Base-by-base conservation (phyloP, 192 early-diverging fungal genomes). In the Rhizophagus clarus region DNA sequence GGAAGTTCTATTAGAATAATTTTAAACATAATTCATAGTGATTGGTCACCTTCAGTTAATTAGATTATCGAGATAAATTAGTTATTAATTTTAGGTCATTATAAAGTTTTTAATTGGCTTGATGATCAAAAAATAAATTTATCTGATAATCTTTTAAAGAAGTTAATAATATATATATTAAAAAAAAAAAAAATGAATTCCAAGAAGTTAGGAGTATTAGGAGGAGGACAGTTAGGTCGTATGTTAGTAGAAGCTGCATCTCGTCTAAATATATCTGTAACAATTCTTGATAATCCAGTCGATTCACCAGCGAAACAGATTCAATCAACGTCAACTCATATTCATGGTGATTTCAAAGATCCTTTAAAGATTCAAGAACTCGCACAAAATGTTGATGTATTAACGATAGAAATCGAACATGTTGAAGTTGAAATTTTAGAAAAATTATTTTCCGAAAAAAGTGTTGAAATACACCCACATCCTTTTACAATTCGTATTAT, bases 361-460 rank as follows among this genome's bases (percentile, higher is more conserved):
- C 84, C 92, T 0, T 84, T 79, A 62, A 89, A 92, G 69, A 96
- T 99, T 81, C 84, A 83, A 64, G 87, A 92, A 74, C 89, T 99
- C 22, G 96, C 97, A 24, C 61, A 81, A 17, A 80, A 88, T 31
- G 93, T 90, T 61, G 90, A 95, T 82, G 90, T 98, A 24, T 89
- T 99, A 34, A 99, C 98, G 0, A 92, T 96, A n/a, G 97, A 99
- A 86, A 99, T 99, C 61, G 98, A 99, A 88, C 98, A 99, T 79
- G 96, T 99, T 56, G 89, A 97, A 83, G 87, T 89, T 42, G 80
- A 82, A 3, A 86, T 88, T 60, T 87, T 93, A 26, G 91, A 90
- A 63, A 88, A 88, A 60, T 84, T 95, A 15, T 91, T 92, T 66
- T 76, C 77, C 28, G 84, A 88, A 69, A 86, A 77, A 66, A 85